Evolutionary conservation across 306 rosid genomes (phyloP).

Genomic region (Inga oerstediana): DNA sequence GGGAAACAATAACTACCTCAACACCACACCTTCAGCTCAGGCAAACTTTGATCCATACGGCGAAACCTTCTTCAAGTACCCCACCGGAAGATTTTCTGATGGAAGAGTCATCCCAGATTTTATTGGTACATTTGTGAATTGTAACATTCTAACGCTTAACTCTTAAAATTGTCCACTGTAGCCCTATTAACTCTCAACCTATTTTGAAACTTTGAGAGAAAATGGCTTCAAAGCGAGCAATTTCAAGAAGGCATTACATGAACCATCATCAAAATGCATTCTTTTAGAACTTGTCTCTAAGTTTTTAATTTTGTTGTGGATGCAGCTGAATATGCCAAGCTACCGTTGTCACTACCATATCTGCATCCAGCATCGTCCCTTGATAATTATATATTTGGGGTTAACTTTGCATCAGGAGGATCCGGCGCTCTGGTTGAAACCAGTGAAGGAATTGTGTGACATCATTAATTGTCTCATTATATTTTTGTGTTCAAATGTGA

Average conservation of each 20-base stretch:
- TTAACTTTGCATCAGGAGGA: constrained; percentile 50
- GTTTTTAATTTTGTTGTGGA: background rate
- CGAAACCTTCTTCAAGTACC: constrained; percentile 40
- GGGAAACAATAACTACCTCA: constrained; percentile 58
- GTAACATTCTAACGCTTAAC: too few relatives aligned
- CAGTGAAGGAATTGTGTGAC: background rate
- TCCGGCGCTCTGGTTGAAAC: constrained; percentile 28
- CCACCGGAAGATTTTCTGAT: constrained; percentile 48
- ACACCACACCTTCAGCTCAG: constrained; percentile 18
- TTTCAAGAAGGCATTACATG: too few relatives aligned
- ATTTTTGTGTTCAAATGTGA: background rate
- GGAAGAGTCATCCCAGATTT: constrained; percentile 49
- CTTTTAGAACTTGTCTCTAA: background rate
- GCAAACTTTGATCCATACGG: constrained; percentile 50
- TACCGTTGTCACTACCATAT: constrained; percentile 33
- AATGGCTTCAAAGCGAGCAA: too few relatives aligned
- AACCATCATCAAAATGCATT: background rate
- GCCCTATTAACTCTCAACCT: too few relatives aligned
- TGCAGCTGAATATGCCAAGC: constrained; percentile 47
- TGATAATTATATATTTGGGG: constrained; percentile 20
- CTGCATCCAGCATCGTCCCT: constrained; percentile 31
- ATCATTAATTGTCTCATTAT: background rate
- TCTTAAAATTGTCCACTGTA: too few relatives aligned
- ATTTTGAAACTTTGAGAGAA: too few relatives aligned
- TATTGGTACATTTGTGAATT: background rate